Evolutionary conservation across 176 grass and related monocot species (phyloP).

Genomic region (Puya raimondii): DNA sequence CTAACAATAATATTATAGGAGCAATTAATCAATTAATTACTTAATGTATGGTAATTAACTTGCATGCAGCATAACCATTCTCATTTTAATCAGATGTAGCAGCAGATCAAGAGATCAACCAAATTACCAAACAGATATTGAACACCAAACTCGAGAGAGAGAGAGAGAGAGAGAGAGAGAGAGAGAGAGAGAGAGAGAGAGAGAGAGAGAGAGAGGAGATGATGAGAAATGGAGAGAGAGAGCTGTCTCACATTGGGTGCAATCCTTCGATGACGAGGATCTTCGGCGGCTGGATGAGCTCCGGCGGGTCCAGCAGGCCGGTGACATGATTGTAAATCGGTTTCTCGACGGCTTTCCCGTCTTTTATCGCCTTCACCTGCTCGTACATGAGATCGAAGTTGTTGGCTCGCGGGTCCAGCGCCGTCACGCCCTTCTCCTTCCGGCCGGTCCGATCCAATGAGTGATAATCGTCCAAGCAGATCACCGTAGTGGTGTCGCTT

Average conservation of each 20-base stretch:
- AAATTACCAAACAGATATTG: too few relatives aligned
- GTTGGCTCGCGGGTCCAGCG: conserved; percentile 79
- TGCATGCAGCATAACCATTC: too few relatives aligned
- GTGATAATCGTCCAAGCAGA: conserved; percentile 90
- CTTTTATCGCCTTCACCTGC: conserved; percentile 85
- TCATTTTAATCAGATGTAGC: too few relatives aligned
- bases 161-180: too few relatives aligned
- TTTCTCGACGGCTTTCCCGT: conserved; percentile 59
- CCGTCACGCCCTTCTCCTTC: conserved; percentile 77
- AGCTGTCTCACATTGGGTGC: conserved; percentile 61
- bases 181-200: too few relatives aligned
- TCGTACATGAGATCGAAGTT: conserved; percentile 93
- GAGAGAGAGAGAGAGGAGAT: neutral
- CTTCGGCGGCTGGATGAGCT: conserved; percentile 74
- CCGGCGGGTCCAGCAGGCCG: conserved; percentile 62
- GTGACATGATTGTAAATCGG: conserved; percentile 90
- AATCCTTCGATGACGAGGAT: conserved; percentile 87
- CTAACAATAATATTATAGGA: neutral
- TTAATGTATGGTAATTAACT: too few relatives aligned
- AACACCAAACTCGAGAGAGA: too few relatives aligned
- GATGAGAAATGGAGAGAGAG: conserved; percentile 1
- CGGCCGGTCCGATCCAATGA: conserved; percentile 78
- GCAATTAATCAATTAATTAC: too few relatives aligned
- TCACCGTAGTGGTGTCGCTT: conserved; percentile 79
- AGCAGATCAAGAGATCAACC: too few relatives aligned